phyloP scores from a whole-genome alignment of 2,329 filamentous ascomycete genomes.

The Coniochaeta sp. region DNA sequence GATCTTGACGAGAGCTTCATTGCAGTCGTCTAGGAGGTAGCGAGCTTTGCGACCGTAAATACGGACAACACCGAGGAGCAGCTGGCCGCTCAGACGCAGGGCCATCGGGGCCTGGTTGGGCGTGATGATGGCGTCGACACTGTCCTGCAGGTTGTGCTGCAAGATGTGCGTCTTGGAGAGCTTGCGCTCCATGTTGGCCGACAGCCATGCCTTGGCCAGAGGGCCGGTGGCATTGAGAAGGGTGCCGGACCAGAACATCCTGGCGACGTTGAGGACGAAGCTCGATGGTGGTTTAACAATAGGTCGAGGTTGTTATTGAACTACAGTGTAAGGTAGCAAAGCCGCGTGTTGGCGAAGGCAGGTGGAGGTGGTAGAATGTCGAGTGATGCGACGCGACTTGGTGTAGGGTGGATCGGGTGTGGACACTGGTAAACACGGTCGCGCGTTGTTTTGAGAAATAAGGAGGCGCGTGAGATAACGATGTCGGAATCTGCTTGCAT shows the following conservation, averaged over 20 bases:
- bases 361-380: constrained; percentile 1
- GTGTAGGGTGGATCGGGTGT: neutral
- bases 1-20: constrained; percentile 94
- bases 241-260: constrained; percentile 97
- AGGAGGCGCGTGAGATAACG: constrained; percentile 9
- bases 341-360: neutral
- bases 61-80: constrained; percentile 89
- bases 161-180: constrained; percentile 94
- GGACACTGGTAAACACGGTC: constrained; percentile 5
- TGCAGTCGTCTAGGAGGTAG: constrained; percentile 94
- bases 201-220: constrained; percentile 94
- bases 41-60: constrained; percentile 97
- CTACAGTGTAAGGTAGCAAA: constrained; percentile 1
- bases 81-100: constrained; percentile 84
- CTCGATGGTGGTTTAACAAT: neutral
- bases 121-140: constrained; percentile 90
- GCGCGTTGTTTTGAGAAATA: constrained; percentile 13
- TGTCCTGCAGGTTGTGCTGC: constrained; percentile 89
- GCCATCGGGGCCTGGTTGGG: constrained; percentile 92
- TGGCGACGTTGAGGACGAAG: constrained; percentile 24
- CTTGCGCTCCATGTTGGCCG: constrained; percentile 96
- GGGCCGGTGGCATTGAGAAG: constrained; percentile 95
- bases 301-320: neutral
- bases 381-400: constrained; percentile 2
- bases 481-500: neutral